Conservation (phyloP, 495 filamentous ascomycete genomes). For the Tuber indicum region DNA sequence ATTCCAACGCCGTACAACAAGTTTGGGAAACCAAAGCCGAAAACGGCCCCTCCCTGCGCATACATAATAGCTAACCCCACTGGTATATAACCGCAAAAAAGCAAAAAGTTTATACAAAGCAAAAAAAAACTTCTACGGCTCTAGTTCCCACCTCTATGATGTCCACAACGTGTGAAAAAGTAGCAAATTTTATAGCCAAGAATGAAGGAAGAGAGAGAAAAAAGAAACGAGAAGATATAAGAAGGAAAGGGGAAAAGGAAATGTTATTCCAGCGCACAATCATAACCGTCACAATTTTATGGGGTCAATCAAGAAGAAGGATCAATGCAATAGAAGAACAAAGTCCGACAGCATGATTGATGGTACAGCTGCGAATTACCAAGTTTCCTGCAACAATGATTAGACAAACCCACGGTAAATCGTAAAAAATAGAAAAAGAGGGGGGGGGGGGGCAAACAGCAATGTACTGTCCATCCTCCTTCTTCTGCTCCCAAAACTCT, state of each 20-base stretch:
- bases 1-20: background rate
- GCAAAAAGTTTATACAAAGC: background rate
- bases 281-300: background rate
- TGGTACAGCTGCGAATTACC: background rate
- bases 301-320: background rate
- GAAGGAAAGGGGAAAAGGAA: background rate
- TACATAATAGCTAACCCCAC: background rate
- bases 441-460: constrained; percentile 46
- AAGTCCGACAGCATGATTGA: background rate
- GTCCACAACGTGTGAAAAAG: background rate
- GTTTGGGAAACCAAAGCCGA: background rate
- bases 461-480: constrained; percentile 78
- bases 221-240: background rate
- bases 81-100: background rate
- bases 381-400: background rate
- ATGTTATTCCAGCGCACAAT: background rate
- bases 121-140: background rate
- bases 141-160: background rate
- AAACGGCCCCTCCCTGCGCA: background rate
- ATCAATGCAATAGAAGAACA: background rate
- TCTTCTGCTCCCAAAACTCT: constrained; percentile 75
- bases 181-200: background rate
- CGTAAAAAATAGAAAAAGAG: background rate
- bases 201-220: background rate
- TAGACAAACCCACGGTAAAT: background rate